Evolutionary conservation across 306 rosid genomes (phyloP).

Genomic region (Castanea mollissima): DNA sequence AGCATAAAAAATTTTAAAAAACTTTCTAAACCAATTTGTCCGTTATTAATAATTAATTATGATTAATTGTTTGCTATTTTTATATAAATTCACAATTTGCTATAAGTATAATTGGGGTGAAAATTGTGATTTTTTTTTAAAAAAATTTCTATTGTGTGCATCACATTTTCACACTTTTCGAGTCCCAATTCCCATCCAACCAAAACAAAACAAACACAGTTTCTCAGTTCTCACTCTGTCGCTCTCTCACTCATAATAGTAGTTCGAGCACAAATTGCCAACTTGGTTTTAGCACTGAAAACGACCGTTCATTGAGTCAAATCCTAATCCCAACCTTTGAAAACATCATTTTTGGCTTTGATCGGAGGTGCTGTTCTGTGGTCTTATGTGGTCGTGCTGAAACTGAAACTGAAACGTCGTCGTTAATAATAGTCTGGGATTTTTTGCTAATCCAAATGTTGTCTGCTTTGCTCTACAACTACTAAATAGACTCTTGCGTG

Average conservation of each 20-base stretch:
- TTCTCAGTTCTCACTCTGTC: background rate
- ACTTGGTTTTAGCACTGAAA: background rate
- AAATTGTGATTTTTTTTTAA: too few species aligned
- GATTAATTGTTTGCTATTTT: too few species aligned
- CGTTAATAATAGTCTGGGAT: constrained; percentile 17
- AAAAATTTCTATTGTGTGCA: background rate
- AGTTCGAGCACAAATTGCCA: background rate
- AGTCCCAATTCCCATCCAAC: background rate
- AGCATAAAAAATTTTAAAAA: too few species aligned
- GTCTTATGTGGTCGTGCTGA: background rate
- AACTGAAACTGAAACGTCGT: constrained; percentile 4
- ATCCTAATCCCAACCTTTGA: background rate
- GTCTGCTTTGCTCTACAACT: constrained; percentile 2
- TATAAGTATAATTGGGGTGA: too few species aligned
- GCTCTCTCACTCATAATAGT: background rate
- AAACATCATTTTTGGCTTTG: background rate
- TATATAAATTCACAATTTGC: too few species aligned
- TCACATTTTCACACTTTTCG: background rate
- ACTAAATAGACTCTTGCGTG: background rate
- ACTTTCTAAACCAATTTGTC: too few species aligned
- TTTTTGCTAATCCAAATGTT: background rate
- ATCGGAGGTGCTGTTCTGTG: background rate
- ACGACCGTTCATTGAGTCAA: background rate
- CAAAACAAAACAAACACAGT: background rate
- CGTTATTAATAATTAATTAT: too few species aligned